Base-by-base conservation (phyloP, 805 yeast genomes). In the Candida michaelii region DNA sequence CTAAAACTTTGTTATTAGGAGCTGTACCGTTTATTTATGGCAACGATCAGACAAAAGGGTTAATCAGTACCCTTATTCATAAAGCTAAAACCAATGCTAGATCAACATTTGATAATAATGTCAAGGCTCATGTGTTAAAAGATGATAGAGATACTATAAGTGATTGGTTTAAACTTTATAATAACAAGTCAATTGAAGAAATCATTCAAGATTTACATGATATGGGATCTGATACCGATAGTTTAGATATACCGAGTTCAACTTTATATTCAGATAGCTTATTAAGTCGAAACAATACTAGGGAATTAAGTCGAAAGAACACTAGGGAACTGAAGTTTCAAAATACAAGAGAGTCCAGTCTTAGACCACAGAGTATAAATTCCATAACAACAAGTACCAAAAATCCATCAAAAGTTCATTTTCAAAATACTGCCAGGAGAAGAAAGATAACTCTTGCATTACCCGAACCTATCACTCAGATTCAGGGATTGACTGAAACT, bases 11-110 rank as follows among this genome's bases (percentile, higher is more conserved):
- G 0, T 61, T 83, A 7, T 49, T 85, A 4, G 91, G 91, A 0
- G 66, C 72, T 0, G 56, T 82, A 2, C 91, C 90, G 0, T 59
- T 62, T 17, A 56, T 73, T 10, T 85, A 88, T 89, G 54, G 65
- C 13, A 48, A 60, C 14, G 73, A 74, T 34, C 62, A 61, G 12
- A 57, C 50, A 16, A 52, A 52, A n/a, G 54, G 57, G 6, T 17
- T 63, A n/a, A 19, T 63, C 21, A 48, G 47, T 24, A 39, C 52
- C 2, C 45, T 55, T 8, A 21, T 46, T 5, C 40, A 30, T 18
- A 14, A 32, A 18, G 54, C 52, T 6, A 52, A 50, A 38, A 29
- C 40, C 14, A 42, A 42, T 21, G 48, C 49, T n/a, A 44, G 46
- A 37, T 36, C 40, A 16, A 48, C 40, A 4, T 41, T 41, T 30